Evolutionary conservation across 1,284 basidiomycete genomes (phyloP), one percentile per base, ranked within the genome.

Genomic region (Polyporus tsugae): DNA sequence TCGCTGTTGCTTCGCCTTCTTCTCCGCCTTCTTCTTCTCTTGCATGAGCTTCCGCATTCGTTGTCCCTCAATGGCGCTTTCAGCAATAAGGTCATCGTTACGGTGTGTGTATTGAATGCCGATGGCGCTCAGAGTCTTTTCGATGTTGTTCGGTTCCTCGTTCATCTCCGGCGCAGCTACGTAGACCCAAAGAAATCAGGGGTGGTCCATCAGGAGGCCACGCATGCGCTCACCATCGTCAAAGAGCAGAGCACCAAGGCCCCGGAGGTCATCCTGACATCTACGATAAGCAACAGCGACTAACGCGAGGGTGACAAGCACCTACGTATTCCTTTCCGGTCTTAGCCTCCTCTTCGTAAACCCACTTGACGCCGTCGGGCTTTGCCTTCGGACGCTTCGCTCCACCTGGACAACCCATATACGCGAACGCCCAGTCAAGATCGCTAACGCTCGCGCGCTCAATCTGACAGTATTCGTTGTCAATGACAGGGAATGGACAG

Each of bases 391-490:
- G 63, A 60, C 77, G 80, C 73, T 79, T 82, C 36, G 39, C 25
- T 2, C 49, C 57, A n/a, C 81, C 70, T 70, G 80, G 83, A 0
- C 80, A 82, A 19, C 84, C 85, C 79, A 92, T 85, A 72, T 93
- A 87, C 0, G 88, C 86, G 49, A 94, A 80, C 0, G 91, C 92
- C 93, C 93, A 95, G 74, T 94, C 91, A 29, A 95, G 81, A 70
- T 94, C 87, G 10, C 86, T 84, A 11, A 93, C 74, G 58, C 87
- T 88, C 1, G 93, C 93, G 65, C 84, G 87, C 78, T 95, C 93
- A 57, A 95, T 94, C 92, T 94, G 63, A 39, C 4, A 25, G 17
- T 10, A n/a, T 29, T 13, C 15, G 6, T n/a, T 46, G 36, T 49
- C 17, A 63, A 36, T n/a, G 42, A 9, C 7, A n/a, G 33, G 13